These are phyloP conservation scores for Sporormia fimetaria DNA, from an alignment of 495 filamentous ascomycete species.

Conservation along the genomic window DNA sequence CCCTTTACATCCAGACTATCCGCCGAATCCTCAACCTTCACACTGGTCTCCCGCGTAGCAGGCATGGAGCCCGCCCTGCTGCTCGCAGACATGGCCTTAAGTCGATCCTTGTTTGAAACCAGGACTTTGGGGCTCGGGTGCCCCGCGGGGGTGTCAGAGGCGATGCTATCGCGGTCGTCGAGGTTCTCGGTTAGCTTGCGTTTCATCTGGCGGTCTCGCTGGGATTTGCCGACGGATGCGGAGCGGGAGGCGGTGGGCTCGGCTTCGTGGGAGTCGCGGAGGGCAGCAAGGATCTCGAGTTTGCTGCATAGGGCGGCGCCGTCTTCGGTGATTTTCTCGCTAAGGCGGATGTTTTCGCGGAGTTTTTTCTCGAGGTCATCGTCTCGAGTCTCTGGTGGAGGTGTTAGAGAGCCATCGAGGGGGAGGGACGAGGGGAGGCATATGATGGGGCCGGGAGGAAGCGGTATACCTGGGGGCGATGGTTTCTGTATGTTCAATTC, in stretches of 20 bases:
- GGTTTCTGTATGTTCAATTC: constrained; percentile 41
- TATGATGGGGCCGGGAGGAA: background rate
- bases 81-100: constrained; percentile 41
- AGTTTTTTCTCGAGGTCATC: constrained; percentile 45
- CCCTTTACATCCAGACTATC: constrained; percentile 22
- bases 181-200: constrained; percentile 37
- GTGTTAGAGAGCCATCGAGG: background rate
- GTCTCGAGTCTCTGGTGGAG: constrained; percentile 15
- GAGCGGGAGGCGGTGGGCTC: constrained; percentile 39
- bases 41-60: constrained; percentile 30
- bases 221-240: constrained; percentile 32
- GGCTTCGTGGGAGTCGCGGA: constrained; percentile 46
- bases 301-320: constrained; percentile 47
- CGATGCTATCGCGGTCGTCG: constrained; percentile 26
- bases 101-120: constrained; percentile 13
- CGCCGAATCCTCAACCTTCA: constrained; percentile 27
- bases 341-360: constrained; percentile 51
- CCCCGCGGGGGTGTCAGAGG: constrained; percentile 18
- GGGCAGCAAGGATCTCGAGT: constrained; percentile 48
- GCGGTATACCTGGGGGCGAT: constrained; percentile 34
- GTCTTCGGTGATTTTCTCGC: constrained; percentile 45
- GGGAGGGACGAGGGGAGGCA: constrained; percentile 2
- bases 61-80: constrained; percentile 36
- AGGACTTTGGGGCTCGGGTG: constrained; percentile 24
- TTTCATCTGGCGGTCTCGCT: constrained; percentile 47